A percentile compares a stretch with the other conserved stretches of the same genome.
These are phyloP conservation scores for Aquanectria penicillioides DNA, from an alignment of 2,329 filamentous ascomycete genomes.

Conservation along the genomic window DNA sequence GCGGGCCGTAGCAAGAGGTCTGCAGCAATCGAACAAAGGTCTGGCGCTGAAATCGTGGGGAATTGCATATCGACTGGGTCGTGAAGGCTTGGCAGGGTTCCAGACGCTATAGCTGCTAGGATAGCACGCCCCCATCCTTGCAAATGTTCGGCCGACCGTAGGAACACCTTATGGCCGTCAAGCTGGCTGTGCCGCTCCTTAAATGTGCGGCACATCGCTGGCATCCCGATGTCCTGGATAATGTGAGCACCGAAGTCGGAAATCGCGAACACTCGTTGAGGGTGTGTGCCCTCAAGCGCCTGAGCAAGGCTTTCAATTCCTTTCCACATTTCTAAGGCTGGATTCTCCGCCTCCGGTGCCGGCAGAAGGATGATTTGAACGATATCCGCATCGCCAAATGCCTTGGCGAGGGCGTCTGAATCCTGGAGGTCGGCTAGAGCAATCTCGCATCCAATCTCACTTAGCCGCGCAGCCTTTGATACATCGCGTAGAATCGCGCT, in stretches of 20 bases:
- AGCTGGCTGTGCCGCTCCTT: neutral
- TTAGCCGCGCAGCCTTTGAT: neutral
- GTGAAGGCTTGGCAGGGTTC: neutral
- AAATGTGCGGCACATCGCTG: neutral
- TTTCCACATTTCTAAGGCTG: neutral
- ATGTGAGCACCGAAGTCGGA: constrained; percentile 1
- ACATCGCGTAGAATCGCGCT: neutral
- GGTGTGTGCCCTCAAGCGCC: neutral
- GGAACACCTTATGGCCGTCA: neutral
- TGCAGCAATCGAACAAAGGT: neutral
- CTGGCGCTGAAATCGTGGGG: neutral
- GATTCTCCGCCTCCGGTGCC: neutral
- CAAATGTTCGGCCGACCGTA: neutral
- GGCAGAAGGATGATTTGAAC: neutral
- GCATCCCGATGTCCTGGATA: neutral
- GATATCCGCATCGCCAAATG: neutral
- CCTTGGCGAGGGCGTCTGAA: neutral
- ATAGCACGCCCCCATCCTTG: constrained; percentile 1
- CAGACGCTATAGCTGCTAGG: neutral
- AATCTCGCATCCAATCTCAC: neutral
- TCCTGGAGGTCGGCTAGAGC: neutral
- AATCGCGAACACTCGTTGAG: neutral
- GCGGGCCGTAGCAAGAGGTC: neutral
- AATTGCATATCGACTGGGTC: neutral
- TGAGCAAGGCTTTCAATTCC: neutral